A percentile compares a stretch with the other conserved stretches of the same genome.
phyloP scores from a whole-genome alignment of 805 yeast genomes.

The Cyberlindnera sargentensis region DNA sequence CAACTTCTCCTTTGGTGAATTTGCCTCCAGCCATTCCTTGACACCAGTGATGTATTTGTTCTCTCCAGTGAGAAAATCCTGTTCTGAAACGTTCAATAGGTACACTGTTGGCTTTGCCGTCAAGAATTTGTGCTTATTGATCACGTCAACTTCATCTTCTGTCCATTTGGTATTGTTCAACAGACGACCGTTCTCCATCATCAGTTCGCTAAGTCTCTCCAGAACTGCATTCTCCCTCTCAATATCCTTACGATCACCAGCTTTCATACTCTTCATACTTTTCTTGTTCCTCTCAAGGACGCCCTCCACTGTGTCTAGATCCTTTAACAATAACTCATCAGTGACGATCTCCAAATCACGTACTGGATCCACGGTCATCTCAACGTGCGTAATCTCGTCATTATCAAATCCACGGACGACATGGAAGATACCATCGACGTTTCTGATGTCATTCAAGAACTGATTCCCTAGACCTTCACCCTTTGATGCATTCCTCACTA shows the following conservation, averaged over 20 bases:
- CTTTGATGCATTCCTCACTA: constrained; percentile 73
- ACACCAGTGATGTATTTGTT: constrained; percentile 48
- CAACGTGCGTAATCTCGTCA: constrained; percentile 72
- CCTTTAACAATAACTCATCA: constrained; percentile 73
- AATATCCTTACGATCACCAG: constrained; percentile 42
- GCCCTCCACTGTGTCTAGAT: constrained; percentile 61
- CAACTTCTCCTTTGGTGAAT: constrained; percentile 62
- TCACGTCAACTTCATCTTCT: constrained; percentile 53
- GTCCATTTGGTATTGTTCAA: constrained; percentile 57
- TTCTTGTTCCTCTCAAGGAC: constrained; percentile 46
- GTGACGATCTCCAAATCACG: constrained; percentile 70
- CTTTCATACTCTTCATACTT: constrained; percentile 31
- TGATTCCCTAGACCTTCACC: constrained; percentile 84
- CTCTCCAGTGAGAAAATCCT: constrained; percentile 49
- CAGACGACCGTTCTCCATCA: constrained; percentile 59
- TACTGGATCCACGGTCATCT: constrained; percentile 63
- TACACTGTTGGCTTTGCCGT: constrained; percentile 89
- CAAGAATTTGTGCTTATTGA: constrained; percentile 65
- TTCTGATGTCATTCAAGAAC: constrained; percentile 69
- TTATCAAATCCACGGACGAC: constrained; percentile 71
- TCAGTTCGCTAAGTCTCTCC: constrained; percentile 36
- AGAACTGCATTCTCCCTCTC: constrained; percentile 32
- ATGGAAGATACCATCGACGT: constrained; percentile 77
- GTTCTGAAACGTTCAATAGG: constrained; percentile 64
- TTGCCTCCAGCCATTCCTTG: constrained; percentile 55